Conservation (phyloP, 352 stramenopile genomes). For the Globisporangium uncinulatum region DNA sequence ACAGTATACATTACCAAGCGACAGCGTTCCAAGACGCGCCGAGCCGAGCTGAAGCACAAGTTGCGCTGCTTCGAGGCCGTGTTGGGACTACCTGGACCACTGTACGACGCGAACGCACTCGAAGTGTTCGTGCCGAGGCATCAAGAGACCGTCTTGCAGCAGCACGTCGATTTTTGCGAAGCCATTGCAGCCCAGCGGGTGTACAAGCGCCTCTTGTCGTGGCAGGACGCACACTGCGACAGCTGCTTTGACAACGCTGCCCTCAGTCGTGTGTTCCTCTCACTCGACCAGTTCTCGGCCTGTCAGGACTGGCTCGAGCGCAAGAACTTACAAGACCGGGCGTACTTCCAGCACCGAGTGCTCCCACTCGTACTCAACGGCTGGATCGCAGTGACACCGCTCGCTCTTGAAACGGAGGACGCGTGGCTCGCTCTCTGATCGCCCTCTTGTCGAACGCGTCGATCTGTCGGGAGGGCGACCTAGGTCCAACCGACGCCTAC, state of each 20-base stretch:
- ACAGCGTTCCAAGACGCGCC: not conserved
- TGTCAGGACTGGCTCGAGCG: conserved; percentile 27
- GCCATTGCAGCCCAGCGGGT: conserved; percentile 30
- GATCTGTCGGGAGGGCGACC: too few species aligned
- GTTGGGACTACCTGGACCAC: conserved; percentile 3
- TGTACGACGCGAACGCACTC: conserved; percentile 9
- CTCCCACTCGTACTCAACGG: conserved; percentile 29
- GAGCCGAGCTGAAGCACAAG: conserved; percentile 6
- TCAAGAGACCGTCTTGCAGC: conserved; percentile 23
- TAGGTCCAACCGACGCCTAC: too few species aligned
- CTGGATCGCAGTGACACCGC: conserved; percentile 23
- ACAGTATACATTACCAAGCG: conserved; percentile 5
- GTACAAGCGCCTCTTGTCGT: conserved; percentile 26
- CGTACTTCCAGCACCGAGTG: conserved; percentile 23
- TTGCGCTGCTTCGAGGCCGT: conserved; percentile 12
- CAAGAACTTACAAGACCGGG: conserved; percentile 7
- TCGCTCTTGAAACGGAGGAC: conserved; percentile 24
- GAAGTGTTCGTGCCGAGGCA: conserved; percentile 20
- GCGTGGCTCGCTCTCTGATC: conserved; percentile 19
- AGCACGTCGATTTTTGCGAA: conserved; percentile 25
- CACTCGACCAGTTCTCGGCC: conserved; percentile 26
- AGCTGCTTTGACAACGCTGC: not conserved
- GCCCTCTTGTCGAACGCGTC: not conserved
- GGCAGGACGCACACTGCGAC: conserved; percentile 17
- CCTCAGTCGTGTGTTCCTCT: conserved; percentile 22